phyloP scores from a whole-genome alignment of 2,329 filamentous ascomycete genomes.

The Trichoderma breve region DNA sequence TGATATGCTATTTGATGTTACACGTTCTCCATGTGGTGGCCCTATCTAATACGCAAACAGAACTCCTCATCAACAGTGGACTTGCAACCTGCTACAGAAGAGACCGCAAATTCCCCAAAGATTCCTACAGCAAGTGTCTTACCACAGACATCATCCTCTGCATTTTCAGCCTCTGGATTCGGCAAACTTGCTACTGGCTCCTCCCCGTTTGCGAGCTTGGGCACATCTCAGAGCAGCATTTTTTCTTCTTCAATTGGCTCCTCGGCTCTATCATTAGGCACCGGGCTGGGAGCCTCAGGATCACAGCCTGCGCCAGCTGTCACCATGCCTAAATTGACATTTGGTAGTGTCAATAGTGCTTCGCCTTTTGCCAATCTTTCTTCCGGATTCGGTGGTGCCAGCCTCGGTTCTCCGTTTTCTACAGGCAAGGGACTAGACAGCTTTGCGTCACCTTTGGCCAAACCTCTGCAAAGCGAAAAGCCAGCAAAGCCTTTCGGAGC shows the following conservation, averaged over 20 bases:
- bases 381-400: constrained; percentile 49
- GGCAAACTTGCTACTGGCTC: constrained; percentile 61
- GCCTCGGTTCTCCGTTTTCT: constrained; percentile 39
- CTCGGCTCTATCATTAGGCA: constrained; percentile 33
- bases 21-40: not conserved
- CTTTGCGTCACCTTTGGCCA: constrained; percentile 64
- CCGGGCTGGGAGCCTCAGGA: constrained; percentile 24
- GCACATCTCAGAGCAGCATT: constrained; percentile 45
- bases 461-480: constrained; percentile 54
- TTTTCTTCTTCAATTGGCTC: constrained; percentile 48
- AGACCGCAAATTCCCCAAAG: constrained; percentile 25
- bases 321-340: constrained; percentile 47
- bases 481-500: constrained; percentile 74
- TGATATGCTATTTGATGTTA: constrained; percentile 1
- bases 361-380: constrained; percentile 51
- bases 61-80: constrained; percentile 7
- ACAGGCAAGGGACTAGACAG: constrained; percentile 54
- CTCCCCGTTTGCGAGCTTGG: constrained; percentile 63
- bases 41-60: not conserved
- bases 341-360: constrained; percentile 41
- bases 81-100: not conserved
- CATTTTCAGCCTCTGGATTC: constrained; percentile 68
- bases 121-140: constrained; percentile 29
- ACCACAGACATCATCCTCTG: constrained; percentile 51
- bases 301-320: constrained; percentile 27